Evolutionary conservation across 768 basidiomycete genomes (phyloP).

Genomic region (Lactarius sanguifluus): DNA sequence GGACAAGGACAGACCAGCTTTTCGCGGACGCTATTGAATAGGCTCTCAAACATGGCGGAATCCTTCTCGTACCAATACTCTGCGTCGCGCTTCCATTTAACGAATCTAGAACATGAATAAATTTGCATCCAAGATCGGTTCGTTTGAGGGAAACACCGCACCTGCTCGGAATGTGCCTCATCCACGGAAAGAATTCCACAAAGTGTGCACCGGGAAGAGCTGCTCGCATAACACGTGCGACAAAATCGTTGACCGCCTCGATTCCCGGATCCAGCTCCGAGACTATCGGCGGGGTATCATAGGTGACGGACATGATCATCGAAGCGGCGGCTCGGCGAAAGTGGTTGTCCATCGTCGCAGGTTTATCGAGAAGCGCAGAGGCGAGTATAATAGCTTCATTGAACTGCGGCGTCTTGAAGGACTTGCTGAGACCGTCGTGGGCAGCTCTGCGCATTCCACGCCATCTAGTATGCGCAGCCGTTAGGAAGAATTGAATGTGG

Average conservation of each 20-base stretch:
- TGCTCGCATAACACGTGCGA: background rate
- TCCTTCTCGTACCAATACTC: conserved; percentile 8
- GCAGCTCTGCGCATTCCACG: conserved; percentile 21
- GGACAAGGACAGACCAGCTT: conserved; percentile 2
- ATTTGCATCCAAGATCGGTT: too few species aligned
- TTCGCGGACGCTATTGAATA: conserved; percentile 11
- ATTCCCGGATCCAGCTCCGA: background rate
- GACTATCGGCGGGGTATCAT: conserved; percentile 11
- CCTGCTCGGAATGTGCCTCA: conserved; percentile 15
- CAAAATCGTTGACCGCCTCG: conserved; percentile 1
- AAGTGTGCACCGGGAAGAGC: conserved; percentile 13
- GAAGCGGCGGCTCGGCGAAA: conserved; percentile 11
- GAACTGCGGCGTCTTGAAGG: background rate
- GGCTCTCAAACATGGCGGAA: conserved; percentile 7
- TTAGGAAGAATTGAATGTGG: background rate
- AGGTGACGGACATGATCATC: conserved; percentile 16
- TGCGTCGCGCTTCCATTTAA: conserved; percentile 24
- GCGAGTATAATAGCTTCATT: conserved; percentile 13
- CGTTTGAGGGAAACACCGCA: background rate
- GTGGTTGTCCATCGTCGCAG: background rate
- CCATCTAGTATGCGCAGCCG: conserved; percentile 18
- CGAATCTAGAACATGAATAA: background rate
- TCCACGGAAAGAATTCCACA: conserved; percentile 24
- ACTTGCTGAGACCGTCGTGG: conserved; percentile 15
- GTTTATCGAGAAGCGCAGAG: background rate